phyloP scores from a whole-genome alignment of 1,284 basidiomycete genomes.

The Leucoagaricus sp. region DNA sequence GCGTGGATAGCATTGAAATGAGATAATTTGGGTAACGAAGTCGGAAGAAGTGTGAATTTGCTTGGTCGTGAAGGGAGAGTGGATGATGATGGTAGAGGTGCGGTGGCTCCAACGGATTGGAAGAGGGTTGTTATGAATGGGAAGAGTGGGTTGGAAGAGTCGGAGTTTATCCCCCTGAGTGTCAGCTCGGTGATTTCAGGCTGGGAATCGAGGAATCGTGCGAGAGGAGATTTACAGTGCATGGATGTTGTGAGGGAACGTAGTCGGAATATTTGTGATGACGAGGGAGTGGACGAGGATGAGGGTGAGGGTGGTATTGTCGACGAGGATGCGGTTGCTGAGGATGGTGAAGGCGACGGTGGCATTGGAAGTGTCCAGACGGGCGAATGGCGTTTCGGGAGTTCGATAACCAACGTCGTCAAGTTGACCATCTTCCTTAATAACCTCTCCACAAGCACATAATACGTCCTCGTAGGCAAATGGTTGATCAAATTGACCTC shows the following conservation, averaged over 20 bases:
- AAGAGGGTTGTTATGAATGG: conserved; percentile 22
- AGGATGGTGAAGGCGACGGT: background rate
- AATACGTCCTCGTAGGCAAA: conserved; percentile 42
- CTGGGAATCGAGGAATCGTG: conserved; percentile 54
- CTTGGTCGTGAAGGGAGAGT: background rate
- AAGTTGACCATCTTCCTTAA: conserved; percentile 42
- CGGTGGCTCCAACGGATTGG: conserved; percentile 1
- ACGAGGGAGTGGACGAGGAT: background rate
- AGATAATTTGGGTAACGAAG: conserved; percentile 48
- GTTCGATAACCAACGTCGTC: conserved; percentile 48
- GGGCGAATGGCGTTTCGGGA: conserved; percentile 40
- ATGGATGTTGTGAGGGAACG: conserved; percentile 52
- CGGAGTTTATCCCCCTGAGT: conserved; percentile 46
- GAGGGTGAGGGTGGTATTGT: background rate
- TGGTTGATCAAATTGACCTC: conserved; percentile 27
- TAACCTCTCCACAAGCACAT: conserved; percentile 45
- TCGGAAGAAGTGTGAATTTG: conserved; percentile 29
- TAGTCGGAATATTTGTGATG: conserved; percentile 41
- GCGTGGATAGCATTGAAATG: conserved; percentile 58
- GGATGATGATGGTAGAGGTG: background rate
- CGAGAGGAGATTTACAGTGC: conserved; percentile 46
- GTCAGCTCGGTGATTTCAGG: conserved; percentile 49
- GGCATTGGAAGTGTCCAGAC: conserved; percentile 40
- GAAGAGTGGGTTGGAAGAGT: conserved; percentile 23
- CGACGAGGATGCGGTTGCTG: background rate